Percentiles rank a stretch among this genome's conserved stretches.
Conservation (phyloP, 352 stramenopile species). For the Detonula confervacea region DNA sequence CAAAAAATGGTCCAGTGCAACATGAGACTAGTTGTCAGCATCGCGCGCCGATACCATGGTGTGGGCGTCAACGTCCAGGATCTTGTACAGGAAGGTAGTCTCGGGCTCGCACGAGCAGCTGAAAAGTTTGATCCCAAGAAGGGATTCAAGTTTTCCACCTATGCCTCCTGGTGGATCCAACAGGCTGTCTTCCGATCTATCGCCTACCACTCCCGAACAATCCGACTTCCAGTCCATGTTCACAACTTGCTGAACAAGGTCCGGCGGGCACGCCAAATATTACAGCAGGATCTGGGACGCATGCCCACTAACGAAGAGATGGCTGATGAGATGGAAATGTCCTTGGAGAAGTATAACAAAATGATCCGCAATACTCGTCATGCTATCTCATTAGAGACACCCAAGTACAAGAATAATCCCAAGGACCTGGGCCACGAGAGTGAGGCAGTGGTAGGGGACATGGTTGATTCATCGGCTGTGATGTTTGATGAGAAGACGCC, state of each 20-base stretch:
- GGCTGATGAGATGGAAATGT: slow-evolving; percentile 79
- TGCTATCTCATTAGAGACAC: slow-evolving; percentile 79
- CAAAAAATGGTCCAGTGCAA: slow-evolving; percentile 87
- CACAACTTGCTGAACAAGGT: slow-evolving; percentile 88
- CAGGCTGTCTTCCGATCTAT: slow-evolving; percentile 88
- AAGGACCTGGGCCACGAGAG: slow-evolving; percentile 82
- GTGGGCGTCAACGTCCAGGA: slow-evolving; percentile 86
- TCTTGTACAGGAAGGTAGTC: slow-evolving; percentile 87
- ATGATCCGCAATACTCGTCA: slow-evolving; percentile 79
- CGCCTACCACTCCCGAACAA: slow-evolving; percentile 87
- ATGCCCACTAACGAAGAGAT: slow-evolving; percentile 85
- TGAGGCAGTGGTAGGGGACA: slow-evolving; percentile 78
- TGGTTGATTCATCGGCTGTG: slow-evolving; percentile 59
- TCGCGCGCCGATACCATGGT: slow-evolving; percentile 85
- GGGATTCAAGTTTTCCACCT: slow-evolving; percentile 88
- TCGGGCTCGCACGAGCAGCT: slow-evolving; percentile 82
- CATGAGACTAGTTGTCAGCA: slow-evolving; percentile 88
- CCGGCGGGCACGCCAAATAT: slow-evolving; percentile 65
- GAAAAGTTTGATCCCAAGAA: slow-evolving; percentile 87
- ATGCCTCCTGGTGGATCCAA: slow-evolving; percentile 90
- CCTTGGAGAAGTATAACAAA: slow-evolving; percentile 82
- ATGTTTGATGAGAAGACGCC: slow-evolving; percentile 75
- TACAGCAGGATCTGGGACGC: slow-evolving; percentile 81
- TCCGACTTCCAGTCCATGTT: slow-evolving; percentile 89
- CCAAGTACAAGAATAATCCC: slow-evolving; percentile 83